Conservation (phyloP, 73 alveolate genomes). For the Paramecium sonneborni region DNA sequence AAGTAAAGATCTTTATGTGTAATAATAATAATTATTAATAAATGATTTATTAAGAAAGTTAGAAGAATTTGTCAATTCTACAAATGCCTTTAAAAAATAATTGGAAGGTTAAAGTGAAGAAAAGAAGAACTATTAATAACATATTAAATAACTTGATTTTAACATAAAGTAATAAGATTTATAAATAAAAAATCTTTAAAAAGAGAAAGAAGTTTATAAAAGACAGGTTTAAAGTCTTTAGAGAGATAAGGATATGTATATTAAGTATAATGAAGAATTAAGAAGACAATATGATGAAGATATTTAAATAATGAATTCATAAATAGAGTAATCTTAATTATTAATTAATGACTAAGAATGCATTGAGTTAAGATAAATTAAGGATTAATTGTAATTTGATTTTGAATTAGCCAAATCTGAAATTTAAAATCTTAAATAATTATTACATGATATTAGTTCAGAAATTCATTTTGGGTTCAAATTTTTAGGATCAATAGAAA, state of each 20-base stretch:
- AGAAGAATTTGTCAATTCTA: neutral
- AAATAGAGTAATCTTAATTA: slow-evolving; percentile 27
- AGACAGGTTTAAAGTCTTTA: neutral
- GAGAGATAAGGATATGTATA: slow-evolving; percentile 13
- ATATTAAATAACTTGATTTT: neutral
- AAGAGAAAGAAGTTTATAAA: slow-evolving; percentile 48
- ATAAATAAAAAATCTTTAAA: slow-evolving; percentile 1
- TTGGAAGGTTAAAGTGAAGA: neutral
- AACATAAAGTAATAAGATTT: neutral
- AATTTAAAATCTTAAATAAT: neutral
- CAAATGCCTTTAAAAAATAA: neutral
- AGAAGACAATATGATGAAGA: slow-evolving; percentile 50
- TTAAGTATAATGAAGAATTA: neutral
- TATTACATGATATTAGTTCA: neutral
- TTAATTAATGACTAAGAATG: neutral
- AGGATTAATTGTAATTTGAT: neutral
- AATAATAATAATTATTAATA: neutral
- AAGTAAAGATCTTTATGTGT: neutral
- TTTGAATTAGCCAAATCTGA: neutral
- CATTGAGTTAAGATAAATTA: neutral
- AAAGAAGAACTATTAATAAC: neutral
- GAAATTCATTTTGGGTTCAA: neutral
- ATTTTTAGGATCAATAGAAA: neutral
- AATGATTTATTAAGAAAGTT: slow-evolving; percentile 26
- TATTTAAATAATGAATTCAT: slow-evolving; percentile 21